These are phyloP conservation scores for Heliocybe sulcata DNA, from an alignment of 1,284 basidiomycete species.

Conservation along the genomic window DNA sequence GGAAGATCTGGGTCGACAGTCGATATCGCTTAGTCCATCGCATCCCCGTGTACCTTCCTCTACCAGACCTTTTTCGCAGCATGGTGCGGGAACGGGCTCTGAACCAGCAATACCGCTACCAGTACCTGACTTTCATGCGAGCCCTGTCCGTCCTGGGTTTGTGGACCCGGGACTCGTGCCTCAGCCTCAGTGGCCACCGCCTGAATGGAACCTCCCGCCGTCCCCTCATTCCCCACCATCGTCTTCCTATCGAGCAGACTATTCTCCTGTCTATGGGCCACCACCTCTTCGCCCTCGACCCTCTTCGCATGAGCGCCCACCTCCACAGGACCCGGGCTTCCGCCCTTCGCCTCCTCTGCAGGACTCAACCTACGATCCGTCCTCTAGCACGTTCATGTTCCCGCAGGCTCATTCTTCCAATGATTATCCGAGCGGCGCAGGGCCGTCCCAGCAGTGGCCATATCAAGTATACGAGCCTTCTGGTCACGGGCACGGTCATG, in stretches of 20 bases:
- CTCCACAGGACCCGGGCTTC: not conserved
- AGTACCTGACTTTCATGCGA: slow-evolving; percentile 1
- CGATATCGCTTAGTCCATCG: not conserved
- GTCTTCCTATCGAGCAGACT: slow-evolving; percentile 1
- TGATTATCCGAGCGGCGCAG: not conserved
- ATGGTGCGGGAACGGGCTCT: slow-evolving; percentile 8
- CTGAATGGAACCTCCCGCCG: slow-evolving; percentile 29
- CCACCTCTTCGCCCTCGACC: slow-evolving; percentile 4
- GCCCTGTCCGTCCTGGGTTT: not conserved
- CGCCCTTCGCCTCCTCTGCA: not conserved
- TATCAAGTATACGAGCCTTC: not conserved
- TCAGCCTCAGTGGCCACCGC: slow-evolving; percentile 38
- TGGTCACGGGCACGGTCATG: not conserved
- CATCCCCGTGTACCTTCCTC: slow-evolving; percentile 1
- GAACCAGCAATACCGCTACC: slow-evolving; percentile 4
- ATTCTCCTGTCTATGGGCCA: too few species aligned
- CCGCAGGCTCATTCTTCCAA: not conserved
- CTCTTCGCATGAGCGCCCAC: not conserved
- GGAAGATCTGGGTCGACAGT: not conserved
- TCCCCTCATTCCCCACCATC: slow-evolving; percentile 14
- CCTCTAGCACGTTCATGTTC: not conserved
- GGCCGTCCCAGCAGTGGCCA: not conserved
- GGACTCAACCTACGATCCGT: not conserved
- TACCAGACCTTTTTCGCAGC: slow-evolving; percentile 1
- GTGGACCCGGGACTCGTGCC: slow-evolving; percentile 17